Base-by-base conservation (phyloP, 2,329 filamentous ascomycete species). In the Cladophialophora psammophila region DNA sequence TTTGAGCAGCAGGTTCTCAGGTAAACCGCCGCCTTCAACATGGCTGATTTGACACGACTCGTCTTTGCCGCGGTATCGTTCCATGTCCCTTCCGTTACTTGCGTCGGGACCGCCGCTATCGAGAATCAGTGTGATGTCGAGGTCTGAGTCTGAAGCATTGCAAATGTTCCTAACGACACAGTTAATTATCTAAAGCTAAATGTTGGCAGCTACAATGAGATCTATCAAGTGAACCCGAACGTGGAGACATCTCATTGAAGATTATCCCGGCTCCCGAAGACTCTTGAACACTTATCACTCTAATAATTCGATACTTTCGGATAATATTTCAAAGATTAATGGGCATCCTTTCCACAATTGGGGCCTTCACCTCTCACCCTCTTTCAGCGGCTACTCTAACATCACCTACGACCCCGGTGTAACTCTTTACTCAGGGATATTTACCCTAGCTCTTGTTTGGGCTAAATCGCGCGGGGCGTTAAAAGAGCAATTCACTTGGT, bases 321-420 rank as follows among this genome's bases (percentile, higher is more conserved):
- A 63, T 59, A 26, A 63, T 31, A 54, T 63, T n/a, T 63, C 60
- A 31, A 63, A 63, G 59, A 36, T 63, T 54, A 55, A 63, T 55
- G 31, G 45, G 42, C 58, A 63, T 58, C 60, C 60, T 3, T 63
- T 63, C 60, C 26, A 54, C 35, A 50, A 6, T 12, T 53, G 31
- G 42, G 60, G 60, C 48, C 60, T 63, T 31, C 58, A 63, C 26
- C 60, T 63, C 48, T 53, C 31, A 53, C n/a, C 48, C 8, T 53
- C 48, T 53, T 53, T 15, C 15, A 15, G 48, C 8, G 48, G 20
- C 48, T 53, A 13, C 48, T 53, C 48, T 53, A 53, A 10, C 10
- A 53, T 53, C 48, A 53, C 48, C 48, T 53, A 20, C 48, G 48
- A 53, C 48, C 10, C 48, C 8, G n/a, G 48, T 53, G 48, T 53